Evolutionary conservation across 768 basidiomycete genomes (phyloP), one percentile per base, ranked within the genome.

Genomic region (Tremella yokohamensis): DNA sequence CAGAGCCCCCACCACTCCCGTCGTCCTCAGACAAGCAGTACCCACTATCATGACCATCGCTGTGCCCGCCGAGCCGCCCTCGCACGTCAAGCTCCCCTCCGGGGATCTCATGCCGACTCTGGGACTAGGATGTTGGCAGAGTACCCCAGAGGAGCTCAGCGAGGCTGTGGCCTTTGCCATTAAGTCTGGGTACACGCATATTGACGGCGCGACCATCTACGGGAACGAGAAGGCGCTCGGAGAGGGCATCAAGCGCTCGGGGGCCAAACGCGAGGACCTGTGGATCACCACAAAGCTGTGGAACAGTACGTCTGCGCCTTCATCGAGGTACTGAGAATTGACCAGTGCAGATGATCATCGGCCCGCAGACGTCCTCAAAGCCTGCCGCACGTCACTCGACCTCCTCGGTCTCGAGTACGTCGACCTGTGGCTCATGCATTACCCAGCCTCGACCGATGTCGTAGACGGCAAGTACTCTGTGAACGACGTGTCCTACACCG

Each of bases 401-500:
- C 26, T 49, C 2, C 40, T 65, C 13, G 57, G 55, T 8, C 38
- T 57, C 0, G 81, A 85, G 37, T 88, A 88, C 69, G 79, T 90
- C 49, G 87, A 89, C 69, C 73, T 89, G 49, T 89, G 88, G 67
- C 77, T 90, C 49, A 86, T 89, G 58, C 88, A 89, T 66, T 89
- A 87, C 87, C 86, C 65, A 26, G 49, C 54, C 38, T 54, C 58
- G 19, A 58, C 48, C 12, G 49, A 55, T 29, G 20, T 49, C 83
- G 82, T 83, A 54, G 81, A 79, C 26, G 37, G 4, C 22, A 79
- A 78, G 3, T 77, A 78, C 49, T 72, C 79, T 69, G 57, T 59
- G 8, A 38, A 86, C 52, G 81, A 84, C 29, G 64, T 62, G 29
- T 40, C 56, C 12, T 57, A 53, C 40, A 50, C 50, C 11, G 61